Evolutionary conservation across 495 filamentous ascomycete species (phyloP), one percentile per base, ranked within the genome.

Genomic region (Hypoxylon perforatum): DNA sequence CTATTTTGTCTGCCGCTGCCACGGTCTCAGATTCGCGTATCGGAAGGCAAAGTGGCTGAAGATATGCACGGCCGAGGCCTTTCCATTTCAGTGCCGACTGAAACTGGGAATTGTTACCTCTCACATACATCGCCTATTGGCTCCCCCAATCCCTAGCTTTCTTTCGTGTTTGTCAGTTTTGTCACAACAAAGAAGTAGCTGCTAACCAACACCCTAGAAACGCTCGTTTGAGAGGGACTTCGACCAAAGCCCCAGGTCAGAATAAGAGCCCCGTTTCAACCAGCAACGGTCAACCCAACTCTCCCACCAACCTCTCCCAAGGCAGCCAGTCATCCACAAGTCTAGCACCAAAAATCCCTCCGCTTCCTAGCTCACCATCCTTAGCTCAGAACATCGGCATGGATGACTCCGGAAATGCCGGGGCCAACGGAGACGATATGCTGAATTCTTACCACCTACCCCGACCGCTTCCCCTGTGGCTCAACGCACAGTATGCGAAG

Each of bases 401-500:
- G 63, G 86, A 90, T 45, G 73, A 80, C 44, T 25, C 71, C 60
- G 59, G 71, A 23, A 80, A 73, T 70, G 71, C 75, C 57, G 72
- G 76, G 59, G 72, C 76, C 35, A 84, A 80, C 66, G 82, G 81
- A 22, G 80, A 89, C 48, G 88, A 84, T 23, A 61, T 78, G 12
- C 70, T 83, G 41, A 75, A 72, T 28, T 69, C 76, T 3, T 87
- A 87, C 61, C 84, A 83, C 47, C 78, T 87, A 3, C 77, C 77
- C 25, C 70, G 67, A 52, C 75, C 72, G 65, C 87, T 78, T 76
- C 86, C 57, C 72, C 79, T 70, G 82, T 92, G 70, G 88, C 86
- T 94, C 75, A 89, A 92, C 69, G 87, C 93, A 61, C 86, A 90
- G 66, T 91, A 93, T 72, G 88, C 91, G 42, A 90, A 88, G 67